Base-by-base conservation (phyloP, 2,329 filamentous ascomycete genomes). In the Penicillium sp. region DNA sequence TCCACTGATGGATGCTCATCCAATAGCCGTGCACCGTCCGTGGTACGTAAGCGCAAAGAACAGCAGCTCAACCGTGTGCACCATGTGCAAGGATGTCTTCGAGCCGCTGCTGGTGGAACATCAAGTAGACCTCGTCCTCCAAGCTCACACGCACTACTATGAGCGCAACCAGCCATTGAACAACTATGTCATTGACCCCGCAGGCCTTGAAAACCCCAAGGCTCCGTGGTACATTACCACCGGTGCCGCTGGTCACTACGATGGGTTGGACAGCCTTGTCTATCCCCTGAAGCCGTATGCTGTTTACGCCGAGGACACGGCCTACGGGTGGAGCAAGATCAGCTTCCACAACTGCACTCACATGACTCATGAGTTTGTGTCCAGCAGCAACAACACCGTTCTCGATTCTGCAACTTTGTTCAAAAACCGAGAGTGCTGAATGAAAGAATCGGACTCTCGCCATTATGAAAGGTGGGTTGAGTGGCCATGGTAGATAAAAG, bases 271-370 rank as follows among this genome's bases (percentile, higher is more conserved):
- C 48, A 54, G 46, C 2, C 46, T 63, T 3, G 49, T 41, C 28
- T 25, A 18, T 1, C 60, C 64, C 8, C 47, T 62, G 5, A 47
- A 55, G 51, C 60, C 53, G 16, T 73, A 68, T 48, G 58, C 58
- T 6, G 60, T 66, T 7, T 64, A 64, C 46, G 61, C 62, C 11
- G 50, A 54, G 38, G 63, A 74, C 44, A 60, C 59, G 10, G 66
- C 60, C 6, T 76, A 73, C 51, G 69, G 71, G 22, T 75, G 70
- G 68, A 67, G 62, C 41, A 63, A 58, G 38, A 57, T 76, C 40
- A 71, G 67, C 2, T 73, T 76, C 52, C 71, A 74, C 59, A 75
- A 76, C 57, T 62, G 63, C 45, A 69, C 70, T 3, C 71, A 75
- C 52, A 36, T 76, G 61, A 70, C 66, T 13, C 69, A 71, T 53